Base-by-base conservation (phyloP, 352 stramenopile species). In the Phytopythium aichiense region DNA sequence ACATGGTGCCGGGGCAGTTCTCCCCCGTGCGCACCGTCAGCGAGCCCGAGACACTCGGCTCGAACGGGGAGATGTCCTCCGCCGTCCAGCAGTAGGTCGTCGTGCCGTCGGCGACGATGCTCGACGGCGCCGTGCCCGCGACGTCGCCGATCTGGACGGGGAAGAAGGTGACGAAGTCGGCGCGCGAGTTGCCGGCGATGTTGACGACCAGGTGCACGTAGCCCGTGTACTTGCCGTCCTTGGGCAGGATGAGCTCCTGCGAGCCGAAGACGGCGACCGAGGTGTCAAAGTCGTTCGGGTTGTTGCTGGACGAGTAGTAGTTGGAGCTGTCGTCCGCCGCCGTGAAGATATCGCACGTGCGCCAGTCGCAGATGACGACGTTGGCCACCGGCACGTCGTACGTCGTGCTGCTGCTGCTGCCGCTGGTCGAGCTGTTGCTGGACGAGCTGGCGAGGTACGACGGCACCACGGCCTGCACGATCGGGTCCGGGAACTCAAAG, bases 91-190 rank as follows among this genome's bases (percentile, higher is more conserved):
- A 92, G 65, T 90, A 92, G 20, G 81, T 92, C 2, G 84, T 90
- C 35, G 74, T 75, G 25, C 77, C 83, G 59, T 90, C 83, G n/a
- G 70, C 72, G 31, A 61, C 67, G 58, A 92, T 81, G 51, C 61
- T 72, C 2, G 58, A 61, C 0, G 79, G 79, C 15, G 74, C 72
- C 5, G 73, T 83, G 37, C 81, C 81, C 49, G 81, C 76, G 23
- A 83, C 69, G 4, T 86, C 78, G 23, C 84, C 81, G 43, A 93
- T 76, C 50, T 91, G 84, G 28, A 90, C 78, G 7, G 82, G 80
- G 64, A 93, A 93, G 60, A 87, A 93, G 13, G 81, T 90, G 4
- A 88, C 74, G 37, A 91, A 93, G 63, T 93, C 81, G 40, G 79
- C 77, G 13, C 84, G 78, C 54, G 76, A 82, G 57, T 89, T 83